Conservation (phyloP, 2,329 filamentous ascomycete species). For the Cyclaneusma minus region DNA sequence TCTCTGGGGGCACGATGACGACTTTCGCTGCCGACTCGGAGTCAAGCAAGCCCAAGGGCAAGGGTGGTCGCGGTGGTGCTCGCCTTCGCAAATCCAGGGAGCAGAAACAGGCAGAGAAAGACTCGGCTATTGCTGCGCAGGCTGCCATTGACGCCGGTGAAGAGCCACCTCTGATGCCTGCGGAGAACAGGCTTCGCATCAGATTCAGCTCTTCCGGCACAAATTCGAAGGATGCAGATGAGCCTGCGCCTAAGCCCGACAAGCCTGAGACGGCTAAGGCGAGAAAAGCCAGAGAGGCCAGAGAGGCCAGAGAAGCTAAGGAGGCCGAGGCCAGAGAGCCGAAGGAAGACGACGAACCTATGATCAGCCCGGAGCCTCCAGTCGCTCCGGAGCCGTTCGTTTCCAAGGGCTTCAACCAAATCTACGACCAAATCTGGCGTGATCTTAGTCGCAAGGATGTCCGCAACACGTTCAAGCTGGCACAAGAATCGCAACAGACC, state of each 20-base stretch:
- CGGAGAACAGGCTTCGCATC: conserved; percentile 39
- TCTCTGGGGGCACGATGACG: conserved; percentile 74
- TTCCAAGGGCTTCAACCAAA: conserved; percentile 88
- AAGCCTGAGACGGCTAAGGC: conserved; percentile 10
- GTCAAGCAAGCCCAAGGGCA: conserved; percentile 31
- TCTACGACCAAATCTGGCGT: conserved; percentile 94
- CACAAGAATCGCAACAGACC: conserved; percentile 68
- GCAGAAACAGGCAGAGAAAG: conserved; percentile 68
- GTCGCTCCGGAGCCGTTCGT: conserved; percentile 36
- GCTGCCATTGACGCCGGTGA: conserved; percentile 68
- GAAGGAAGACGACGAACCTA: conserved; percentile 32
- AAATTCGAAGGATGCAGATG: conserved; percentile 24
- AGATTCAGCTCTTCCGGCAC: conserved; percentile 38
- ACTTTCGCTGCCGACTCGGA: conserved; percentile 52
- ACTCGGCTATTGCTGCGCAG: conserved; percentile 75
- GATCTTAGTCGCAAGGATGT: conserved; percentile 90
- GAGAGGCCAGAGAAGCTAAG: conserved; percentile 20
- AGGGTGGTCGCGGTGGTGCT: conserved; percentile 30
- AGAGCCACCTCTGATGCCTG: conserved; percentile 43
- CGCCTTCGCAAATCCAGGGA: conserved; percentile 85
- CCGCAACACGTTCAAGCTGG: conserved; percentile 80
- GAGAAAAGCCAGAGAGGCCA: conserved; percentile 11
- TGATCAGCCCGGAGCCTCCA: conserved; percentile 16
- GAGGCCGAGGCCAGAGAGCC: conserved; percentile 27
- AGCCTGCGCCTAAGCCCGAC: conserved; percentile 13